Evolutionary conservation across 257 asterid genomes (phyloP).

Genomic region (Solanum pennellii): DNA sequence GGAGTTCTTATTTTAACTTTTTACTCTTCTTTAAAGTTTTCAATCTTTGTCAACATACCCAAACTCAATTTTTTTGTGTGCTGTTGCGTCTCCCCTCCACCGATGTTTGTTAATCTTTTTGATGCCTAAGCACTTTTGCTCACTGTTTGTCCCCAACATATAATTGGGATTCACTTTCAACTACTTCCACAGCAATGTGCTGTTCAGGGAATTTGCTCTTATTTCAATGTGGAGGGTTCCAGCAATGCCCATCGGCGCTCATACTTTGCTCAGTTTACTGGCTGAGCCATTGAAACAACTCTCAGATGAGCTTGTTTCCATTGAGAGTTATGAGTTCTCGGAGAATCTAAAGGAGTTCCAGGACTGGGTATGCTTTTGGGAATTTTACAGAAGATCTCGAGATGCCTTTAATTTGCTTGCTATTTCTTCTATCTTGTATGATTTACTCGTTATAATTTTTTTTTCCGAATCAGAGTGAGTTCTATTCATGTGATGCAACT

Average conservation of each 20-base stretch:
- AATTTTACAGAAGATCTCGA: neutral
- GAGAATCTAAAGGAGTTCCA: conserved; percentile 82
- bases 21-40: neutral
- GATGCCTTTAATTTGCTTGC: neutral
- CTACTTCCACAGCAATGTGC: conserved; percentile 59
- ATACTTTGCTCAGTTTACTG: conserved; percentile 82
- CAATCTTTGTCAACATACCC: neutral
- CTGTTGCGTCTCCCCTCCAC: neutral
- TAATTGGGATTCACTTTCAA: conserved; percentile 9
- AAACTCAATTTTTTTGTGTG: neutral
- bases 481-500: conserved; percentile 90
- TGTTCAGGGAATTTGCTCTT: conserved; percentile 94
- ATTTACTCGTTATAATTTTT: neutral
- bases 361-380: conserved; percentile 72
- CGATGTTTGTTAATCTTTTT: neutral
- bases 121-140: neutral
- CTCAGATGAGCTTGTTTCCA: conserved; percentile 42
- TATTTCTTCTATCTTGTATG: conserved; percentile 9
- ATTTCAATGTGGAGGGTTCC: conserved; percentile 98
- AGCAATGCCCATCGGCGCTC: conserved; percentile 87
- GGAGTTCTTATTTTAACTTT: neutral
- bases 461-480: conserved; percentile 56
- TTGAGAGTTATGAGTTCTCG: conserved; percentile 47
- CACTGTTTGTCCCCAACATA: neutral
- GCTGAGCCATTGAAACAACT: conserved; percentile 93